Evolutionary conservation across 2,329 filamentous ascomycete genomes (phyloP).

Genomic region (Alternaria triticina): DNA sequence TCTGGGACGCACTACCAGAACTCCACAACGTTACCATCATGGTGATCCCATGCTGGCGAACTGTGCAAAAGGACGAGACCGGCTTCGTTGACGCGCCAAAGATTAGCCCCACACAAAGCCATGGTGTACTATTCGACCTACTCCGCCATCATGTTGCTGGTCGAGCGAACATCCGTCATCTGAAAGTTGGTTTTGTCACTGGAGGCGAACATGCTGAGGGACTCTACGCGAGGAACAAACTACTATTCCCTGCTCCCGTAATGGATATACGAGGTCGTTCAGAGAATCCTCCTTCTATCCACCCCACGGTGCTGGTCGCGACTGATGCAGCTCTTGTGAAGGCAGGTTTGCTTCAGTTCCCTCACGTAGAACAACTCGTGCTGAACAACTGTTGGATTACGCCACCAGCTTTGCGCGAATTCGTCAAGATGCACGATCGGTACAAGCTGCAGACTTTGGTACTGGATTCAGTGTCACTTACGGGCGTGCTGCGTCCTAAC

Average conservation of each 20-base stretch:
- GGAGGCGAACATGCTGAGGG: conserved; percentile 72
- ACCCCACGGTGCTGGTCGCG: conserved; percentile 12
- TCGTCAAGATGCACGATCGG: conserved; percentile 58
- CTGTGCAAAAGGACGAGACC: conserved; percentile 60
- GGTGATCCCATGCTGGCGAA: conserved; percentile 71
- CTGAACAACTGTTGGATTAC: conserved; percentile 74
- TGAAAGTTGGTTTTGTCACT: conserved; percentile 71
- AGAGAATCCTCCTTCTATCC: conserved; percentile 4
- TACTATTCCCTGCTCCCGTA: conserved; percentile 68
- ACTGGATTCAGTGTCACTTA: conserved; percentile 70
- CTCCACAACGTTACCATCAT: conserved; percentile 64
- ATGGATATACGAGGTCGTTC: conserved; percentile 26
- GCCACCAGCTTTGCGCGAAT: conserved; percentile 62
- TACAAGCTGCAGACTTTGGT: conserved; percentile 60
- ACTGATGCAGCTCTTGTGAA: conserved; percentile 19
- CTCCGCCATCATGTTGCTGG: conserved; percentile 59
- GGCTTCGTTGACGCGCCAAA: conserved; percentile 57
- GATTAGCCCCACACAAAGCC: conserved; percentile 60
- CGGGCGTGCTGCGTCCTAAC: conserved; percentile 36
- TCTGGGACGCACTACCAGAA: conserved; percentile 66
- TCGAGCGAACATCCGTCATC: conserved; percentile 59
- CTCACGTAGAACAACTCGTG: conserved; percentile 64
- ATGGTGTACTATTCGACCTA: conserved; percentile 59
- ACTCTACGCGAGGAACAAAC: conserved; percentile 65
- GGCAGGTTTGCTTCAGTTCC: conserved; percentile 58